These are phyloP conservation scores for Fusarium sublunatum DNA, from an alignment of 2,329 filamentous ascomycete species.

Conservation along the genomic window DNA sequence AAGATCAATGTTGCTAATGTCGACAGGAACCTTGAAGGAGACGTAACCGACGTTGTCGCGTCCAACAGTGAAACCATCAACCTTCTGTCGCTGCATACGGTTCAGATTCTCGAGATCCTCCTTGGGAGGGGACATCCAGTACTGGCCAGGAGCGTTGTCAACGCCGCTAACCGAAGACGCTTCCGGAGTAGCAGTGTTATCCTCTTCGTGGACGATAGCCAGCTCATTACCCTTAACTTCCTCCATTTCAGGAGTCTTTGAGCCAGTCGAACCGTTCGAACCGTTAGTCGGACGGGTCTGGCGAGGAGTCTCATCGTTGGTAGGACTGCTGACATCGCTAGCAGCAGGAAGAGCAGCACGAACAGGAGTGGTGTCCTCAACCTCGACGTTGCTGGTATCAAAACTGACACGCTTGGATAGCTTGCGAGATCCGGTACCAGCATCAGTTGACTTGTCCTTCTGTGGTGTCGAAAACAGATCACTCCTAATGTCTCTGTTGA, in stretches of 20 bases:
- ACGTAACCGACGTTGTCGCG: slow-evolving; percentile 84
- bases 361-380: slow-evolving; percentile 51
- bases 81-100: slow-evolving; percentile 78
- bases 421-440: slow-evolving; percentile 60
- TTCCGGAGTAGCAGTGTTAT: slow-evolving; percentile 50
- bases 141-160: slow-evolving; percentile 73
- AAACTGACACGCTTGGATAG: slow-evolving; percentile 93
- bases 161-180: slow-evolving; percentile 39
- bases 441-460: slow-evolving; percentile 60
- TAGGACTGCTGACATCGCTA: slow-evolving; percentile 46
- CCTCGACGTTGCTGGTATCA: slow-evolving; percentile 69
- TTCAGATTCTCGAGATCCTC: slow-evolving; percentile 84
- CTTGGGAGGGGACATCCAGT: slow-evolving; percentile 85
- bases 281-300: slow-evolving; percentile 61
- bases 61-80: slow-evolving; percentile 82
- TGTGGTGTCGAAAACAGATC: slow-evolving; percentile 73
- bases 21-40: slow-evolving; percentile 82
- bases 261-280: slow-evolving; percentile 48
- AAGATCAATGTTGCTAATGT: slow-evolving; percentile 81
- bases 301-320: slow-evolving; percentile 57
- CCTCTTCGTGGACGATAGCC: slow-evolving; percentile 81
- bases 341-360: slow-evolving; percentile 52
- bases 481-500: slow-evolving; percentile 86
- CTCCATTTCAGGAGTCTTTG: slow-evolving; percentile 72
- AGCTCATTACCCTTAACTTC: slow-evolving; percentile 80